Percentiles rank a stretch among this genome's conserved stretches.
phyloP scores from a whole-genome alignment of 116 monocot genomes.

The Dioscorea cayenensis region DNA sequence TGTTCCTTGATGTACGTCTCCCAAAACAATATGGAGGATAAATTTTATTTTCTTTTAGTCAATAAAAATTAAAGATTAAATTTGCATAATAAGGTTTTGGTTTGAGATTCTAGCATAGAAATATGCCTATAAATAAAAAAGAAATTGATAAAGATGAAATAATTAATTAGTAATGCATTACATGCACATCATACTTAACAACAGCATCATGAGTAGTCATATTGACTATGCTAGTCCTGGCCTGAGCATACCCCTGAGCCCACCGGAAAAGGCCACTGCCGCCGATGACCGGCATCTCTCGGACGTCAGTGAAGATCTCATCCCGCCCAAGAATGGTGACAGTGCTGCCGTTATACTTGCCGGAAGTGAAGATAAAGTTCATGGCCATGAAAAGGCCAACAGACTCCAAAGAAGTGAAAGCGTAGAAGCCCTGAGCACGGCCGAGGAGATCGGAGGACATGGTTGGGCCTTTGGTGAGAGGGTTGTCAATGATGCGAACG shows the following conservation, averaged over 20 bases:
- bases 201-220: conserved; percentile 7
- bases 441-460: conserved; percentile 21
- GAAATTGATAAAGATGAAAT: too few relatives aligned
- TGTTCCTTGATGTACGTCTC: too few relatives aligned
- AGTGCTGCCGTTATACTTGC: conserved; percentile 27
- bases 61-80: too few relatives aligned
- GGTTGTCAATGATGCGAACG: conserved; percentile 43
- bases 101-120: too few relatives aligned
- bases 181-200: conserved; percentile 27
- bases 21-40: too few relatives aligned
- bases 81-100: too few relatives aligned
- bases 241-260: conserved; percentile 29
- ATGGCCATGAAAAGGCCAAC: conserved; percentile 34
- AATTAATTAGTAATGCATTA: conserved; percentile 11
- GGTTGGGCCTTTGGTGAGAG: conserved; percentile 27
- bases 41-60: too few relatives aligned
- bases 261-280: conserved; percentile 30
- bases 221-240: conserved; percentile 4
- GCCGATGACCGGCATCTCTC: conserved; percentile 38
- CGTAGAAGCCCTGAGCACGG: conserved; percentile 35
- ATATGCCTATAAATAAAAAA: too few relatives aligned
- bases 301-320: conserved; percentile 3
- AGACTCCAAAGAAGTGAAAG: conserved; percentile 4
- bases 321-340: conserved; percentile 25
- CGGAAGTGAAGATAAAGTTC: conserved; percentile 26